Base-by-base conservation (phyloP, 139 green algal species). In the Astrephomene gubernaculifera region DNA sequence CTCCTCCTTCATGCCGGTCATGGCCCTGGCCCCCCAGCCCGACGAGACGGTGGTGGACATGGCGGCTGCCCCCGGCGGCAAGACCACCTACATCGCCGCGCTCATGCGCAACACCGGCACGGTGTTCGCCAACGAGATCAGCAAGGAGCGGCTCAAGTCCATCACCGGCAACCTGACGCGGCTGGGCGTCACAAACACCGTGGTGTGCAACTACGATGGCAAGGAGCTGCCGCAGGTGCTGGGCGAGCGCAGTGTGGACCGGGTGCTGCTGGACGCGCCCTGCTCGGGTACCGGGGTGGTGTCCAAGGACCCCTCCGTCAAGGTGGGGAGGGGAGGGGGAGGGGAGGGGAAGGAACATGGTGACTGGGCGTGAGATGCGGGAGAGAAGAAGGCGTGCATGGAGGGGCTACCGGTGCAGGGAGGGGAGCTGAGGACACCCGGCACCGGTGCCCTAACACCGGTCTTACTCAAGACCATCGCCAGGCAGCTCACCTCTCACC, bases 261-360 rank as follows among this genome's bases (percentile, higher is more conserved):
- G 98, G 5, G 98, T 98, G 68, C 94, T 99, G 88, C 93, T 99
- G 71, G 98, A 99, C 71, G 97, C 98, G 4, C 97, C 97, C 35
- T 99, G 98, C 93, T 95, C 82, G n/a, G 98, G 98, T 45, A 99
- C 97, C n/a, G 98, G 98, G 1, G 96, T 99, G 39, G 94, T 99
- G 49, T 91, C 91, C 75, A 99, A 99, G 90, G 97, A 99, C 92
- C 89, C 94, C 21, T 94, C 91, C 22, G 96, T 98, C 44, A 99
- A 99, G 93, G 91, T 97, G 63, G 3, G 81, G n/a, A 0, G 43
- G 39, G 4, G 36, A 24, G 29, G 21, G 2, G 29, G 22, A 35
- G 63, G 65, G 4, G n/a, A 2, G 7, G 10, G 33, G 29, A 44
- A 43, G 25, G 41, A 19, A 79, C 10, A 29, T 44, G 65, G 38